A percentile compares a stretch with the other conserved stretches of the same genome.
Conservation (phyloP, 169 alveolate genomes). For the Plasmodium relictum region DNA sequence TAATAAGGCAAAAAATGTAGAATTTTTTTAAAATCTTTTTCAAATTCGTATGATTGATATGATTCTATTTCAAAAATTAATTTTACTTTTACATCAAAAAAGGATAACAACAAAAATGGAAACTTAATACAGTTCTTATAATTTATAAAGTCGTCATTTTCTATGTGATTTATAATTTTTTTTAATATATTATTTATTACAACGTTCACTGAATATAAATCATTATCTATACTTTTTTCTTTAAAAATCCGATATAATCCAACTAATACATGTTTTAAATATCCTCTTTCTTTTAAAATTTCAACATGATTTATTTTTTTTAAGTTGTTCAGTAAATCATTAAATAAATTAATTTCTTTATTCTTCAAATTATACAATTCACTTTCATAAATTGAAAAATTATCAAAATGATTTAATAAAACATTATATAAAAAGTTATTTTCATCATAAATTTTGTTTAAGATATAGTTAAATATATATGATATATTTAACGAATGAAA, state of each 20-base stretch:
- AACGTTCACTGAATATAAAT: slow-evolving; percentile 37
- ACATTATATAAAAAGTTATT: slow-evolving; percentile 9
- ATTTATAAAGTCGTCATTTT: slow-evolving; percentile 55
- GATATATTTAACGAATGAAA: slow-evolving; percentile 37
- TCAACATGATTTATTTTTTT: neutral
- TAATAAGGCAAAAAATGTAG: slow-evolving; percentile 24
- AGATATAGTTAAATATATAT: slow-evolving; percentile 16
- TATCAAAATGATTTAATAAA: slow-evolving; percentile 9
- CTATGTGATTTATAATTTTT: slow-evolving; percentile 57
- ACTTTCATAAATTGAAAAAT: slow-evolving; percentile 4
- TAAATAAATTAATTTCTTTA: neutral
- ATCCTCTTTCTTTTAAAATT: slow-evolving; percentile 13
- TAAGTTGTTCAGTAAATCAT: neutral
- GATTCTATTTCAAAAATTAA: slow-evolving; percentile 28
- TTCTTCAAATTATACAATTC: slow-evolving; percentile 12
- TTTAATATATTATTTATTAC: slow-evolving; percentile 62
- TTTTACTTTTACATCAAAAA: slow-evolving; percentile 32
- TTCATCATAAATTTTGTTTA: slow-evolving; percentile 59
- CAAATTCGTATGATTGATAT: slow-evolving; percentile 23
- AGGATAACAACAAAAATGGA: slow-evolving; percentile 46
- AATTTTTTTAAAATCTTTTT: slow-evolving; percentile 28
- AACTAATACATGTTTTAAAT: slow-evolving; percentile 15
- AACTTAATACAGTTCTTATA: slow-evolving; percentile 53
- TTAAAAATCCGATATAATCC: slow-evolving; percentile 24
- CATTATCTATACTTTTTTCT: neutral